These are phyloP conservation scores for Leucogyrophana mollusca DNA, from an alignment of 768 basidiomycete species.

Conservation along the genomic window DNA sequence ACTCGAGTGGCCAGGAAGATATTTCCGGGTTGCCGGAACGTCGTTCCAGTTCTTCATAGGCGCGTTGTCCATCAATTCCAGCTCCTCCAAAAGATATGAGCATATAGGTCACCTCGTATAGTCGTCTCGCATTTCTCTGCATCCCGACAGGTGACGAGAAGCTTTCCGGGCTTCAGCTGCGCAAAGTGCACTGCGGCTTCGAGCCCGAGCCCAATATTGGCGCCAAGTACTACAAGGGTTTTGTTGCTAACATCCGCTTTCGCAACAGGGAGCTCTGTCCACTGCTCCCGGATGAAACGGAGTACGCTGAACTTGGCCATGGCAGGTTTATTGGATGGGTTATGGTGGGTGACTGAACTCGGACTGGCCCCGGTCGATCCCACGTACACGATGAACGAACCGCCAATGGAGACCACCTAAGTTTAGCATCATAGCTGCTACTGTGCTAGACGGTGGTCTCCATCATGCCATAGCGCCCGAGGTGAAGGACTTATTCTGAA, in stretches of 20 bases:
- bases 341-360: not conserved
- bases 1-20: constrained; percentile 33
- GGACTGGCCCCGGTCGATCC: not conserved
- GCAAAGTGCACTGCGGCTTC: constrained; percentile 26
- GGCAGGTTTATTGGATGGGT: not conserved
- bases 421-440: too few relatives aligned
- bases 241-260: constrained; percentile 18
- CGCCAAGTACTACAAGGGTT: constrained; percentile 21
- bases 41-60: constrained; percentile 16
- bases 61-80: too few relatives aligned
- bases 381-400: too few relatives aligned
- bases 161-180: constrained; percentile 20
- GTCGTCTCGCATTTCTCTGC: constrained; percentile 17
- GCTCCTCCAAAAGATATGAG: too few relatives aligned
- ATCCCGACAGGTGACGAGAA: constrained; percentile 25
- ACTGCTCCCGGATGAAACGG: constrained; percentile 25
- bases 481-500: too few relatives aligned
- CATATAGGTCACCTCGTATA: constrained; percentile 18
- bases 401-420: too few relatives aligned
- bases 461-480: too few relatives aligned
- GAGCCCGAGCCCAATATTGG: constrained; percentile 30
- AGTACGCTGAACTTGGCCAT: constrained; percentile 23
- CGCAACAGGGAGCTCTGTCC: constrained; percentile 22
- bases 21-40: constrained; percentile 7
- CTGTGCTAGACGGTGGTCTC: too few relatives aligned